phyloP scores from a whole-genome alignment of 2,329 filamentous ascomycete species.

The Cadophora gregata region DNA sequence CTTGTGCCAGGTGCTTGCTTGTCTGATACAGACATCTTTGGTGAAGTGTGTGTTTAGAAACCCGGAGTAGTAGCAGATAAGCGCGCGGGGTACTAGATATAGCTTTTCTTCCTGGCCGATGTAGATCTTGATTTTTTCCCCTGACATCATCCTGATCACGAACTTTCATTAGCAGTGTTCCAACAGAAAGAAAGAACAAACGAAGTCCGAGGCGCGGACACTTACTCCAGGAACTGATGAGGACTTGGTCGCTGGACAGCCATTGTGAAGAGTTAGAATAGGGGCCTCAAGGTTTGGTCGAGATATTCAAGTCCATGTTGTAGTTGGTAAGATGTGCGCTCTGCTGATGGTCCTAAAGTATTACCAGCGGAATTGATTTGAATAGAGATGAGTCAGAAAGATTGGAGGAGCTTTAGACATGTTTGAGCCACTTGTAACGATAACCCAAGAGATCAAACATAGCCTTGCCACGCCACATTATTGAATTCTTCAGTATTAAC shows the following conservation, averaged over 20 bases:
- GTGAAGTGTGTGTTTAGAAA: neutral
- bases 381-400: neutral
- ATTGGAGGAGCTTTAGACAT: neutral
- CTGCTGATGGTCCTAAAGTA: neutral
- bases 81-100: constrained; percentile 1
- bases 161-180: neutral
- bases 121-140: constrained; percentile 11
- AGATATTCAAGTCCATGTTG: neutral
- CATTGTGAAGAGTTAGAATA: neutral
- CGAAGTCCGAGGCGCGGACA: neutral
- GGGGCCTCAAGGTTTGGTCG: no score
- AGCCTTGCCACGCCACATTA: neutral
- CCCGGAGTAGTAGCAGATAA: constrained; percentile 8
- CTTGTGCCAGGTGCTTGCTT: neutral
- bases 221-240: neutral
- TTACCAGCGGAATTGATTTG: neutral
- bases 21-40: neutral
- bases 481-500: neutral
- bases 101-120: constrained; percentile 9
- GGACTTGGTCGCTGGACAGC: neutral
- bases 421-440: neutral
- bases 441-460: neutral
- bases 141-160: neutral
- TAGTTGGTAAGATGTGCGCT: neutral
- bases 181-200: neutral